These are phyloP conservation scores for Physaria fendleri DNA, from an alignment of 345 rosid species.

Conservation along the genomic window DNA sequence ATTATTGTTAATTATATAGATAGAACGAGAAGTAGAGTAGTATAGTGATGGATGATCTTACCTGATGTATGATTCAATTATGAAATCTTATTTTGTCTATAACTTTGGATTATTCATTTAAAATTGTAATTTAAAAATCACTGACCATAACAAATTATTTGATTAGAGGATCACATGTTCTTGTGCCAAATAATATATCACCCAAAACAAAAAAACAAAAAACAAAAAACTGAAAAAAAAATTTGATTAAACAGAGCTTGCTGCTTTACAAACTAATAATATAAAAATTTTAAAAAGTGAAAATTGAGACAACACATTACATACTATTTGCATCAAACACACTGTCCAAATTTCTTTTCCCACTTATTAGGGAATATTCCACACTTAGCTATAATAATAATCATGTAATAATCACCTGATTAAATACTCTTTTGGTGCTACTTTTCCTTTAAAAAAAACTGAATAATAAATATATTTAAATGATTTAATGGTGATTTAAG, in stretches of 20 bases:
- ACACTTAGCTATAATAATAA: not conserved
- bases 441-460: not conserved
- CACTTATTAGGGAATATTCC: constrained; percentile 23
- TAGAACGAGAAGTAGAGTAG: not conserved
- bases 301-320: not conserved
- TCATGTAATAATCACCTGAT: constrained; percentile 4
- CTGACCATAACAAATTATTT: not conserved
- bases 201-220: not conserved
- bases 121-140: not conserved
- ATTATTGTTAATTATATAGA: not conserved
- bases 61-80: not conserved
- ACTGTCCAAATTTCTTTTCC: constrained; percentile 1
- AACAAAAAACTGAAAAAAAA: constrained; percentile 3
- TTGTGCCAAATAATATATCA: not conserved
- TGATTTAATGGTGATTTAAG: no score
- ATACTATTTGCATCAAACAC: constrained; percentile 9
- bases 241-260: no score
- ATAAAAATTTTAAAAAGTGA: not conserved
- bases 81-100: not conserved
- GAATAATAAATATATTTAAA: not conserved
- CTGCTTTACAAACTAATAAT: not conserved
- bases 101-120: not conserved
- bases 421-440: not conserved
- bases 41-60: not conserved
- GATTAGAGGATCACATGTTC: not conserved